These are phyloP conservation scores for Neonectria sp. DNA, from an alignment of 2,329 filamentous ascomycete genomes.

Conservation along the genomic window DNA sequence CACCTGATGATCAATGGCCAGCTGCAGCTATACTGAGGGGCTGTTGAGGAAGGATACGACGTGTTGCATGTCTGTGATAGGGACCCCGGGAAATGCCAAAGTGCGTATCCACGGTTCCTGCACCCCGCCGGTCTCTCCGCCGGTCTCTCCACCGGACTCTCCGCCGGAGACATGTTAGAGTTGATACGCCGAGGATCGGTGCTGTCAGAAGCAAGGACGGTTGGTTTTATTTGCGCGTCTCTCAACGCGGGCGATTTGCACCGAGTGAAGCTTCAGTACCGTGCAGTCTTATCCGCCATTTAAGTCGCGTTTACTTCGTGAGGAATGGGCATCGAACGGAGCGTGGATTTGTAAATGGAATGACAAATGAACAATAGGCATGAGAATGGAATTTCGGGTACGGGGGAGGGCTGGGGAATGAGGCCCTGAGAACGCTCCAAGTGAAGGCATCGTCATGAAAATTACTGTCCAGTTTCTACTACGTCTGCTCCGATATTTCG, in stretches of 20 bases:
- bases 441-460: neutral
- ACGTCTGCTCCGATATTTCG: neutral
- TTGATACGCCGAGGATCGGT: no score
- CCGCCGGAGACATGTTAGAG: neutral
- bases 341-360: no score
- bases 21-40: constrained; percentile 3
- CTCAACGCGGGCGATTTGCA: no score
- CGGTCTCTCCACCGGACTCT: constrained; percentile 7
- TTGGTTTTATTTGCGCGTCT: no score
- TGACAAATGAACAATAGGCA: no score
- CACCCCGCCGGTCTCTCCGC: neutral
- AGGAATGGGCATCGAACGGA: neutral
- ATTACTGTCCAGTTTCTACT: neutral
- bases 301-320: no score
- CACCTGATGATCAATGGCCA: constrained; percentile 11
- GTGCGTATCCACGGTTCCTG: neutral
- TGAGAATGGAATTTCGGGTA: no score
- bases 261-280: no score
- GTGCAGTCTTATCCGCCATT: neutral
- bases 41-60: neutral
- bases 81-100: neutral
- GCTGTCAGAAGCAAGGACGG: neutral
- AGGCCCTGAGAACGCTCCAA: neutral
- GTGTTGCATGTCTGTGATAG: neutral
- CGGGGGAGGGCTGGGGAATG: no score